Evolutionary conservation across 768 basidiomycete genomes (phyloP).

Genomic region (Suillus luteus): DNA sequence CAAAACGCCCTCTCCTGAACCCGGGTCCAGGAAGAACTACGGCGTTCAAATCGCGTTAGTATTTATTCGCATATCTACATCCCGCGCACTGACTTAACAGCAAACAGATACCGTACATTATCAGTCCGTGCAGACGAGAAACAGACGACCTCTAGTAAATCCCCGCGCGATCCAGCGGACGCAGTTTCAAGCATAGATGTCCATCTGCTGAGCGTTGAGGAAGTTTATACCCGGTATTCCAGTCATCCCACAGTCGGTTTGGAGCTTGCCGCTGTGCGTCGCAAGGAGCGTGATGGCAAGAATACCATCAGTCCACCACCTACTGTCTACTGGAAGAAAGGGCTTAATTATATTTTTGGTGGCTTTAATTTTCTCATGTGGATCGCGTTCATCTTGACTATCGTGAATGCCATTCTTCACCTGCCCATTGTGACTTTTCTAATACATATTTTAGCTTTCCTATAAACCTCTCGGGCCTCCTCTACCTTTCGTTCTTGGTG

Average conservation of each 20-base stretch:
- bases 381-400: slow-evolving; percentile 3
- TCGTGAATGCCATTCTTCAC: slow-evolving; percentile 54
- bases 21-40: neutral
- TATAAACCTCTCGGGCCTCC: slow-evolving; percentile 54
- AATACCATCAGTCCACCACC: slow-evolving; percentile 55
- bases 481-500: slow-evolving; percentile 54
- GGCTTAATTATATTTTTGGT: slow-evolving; percentile 54
- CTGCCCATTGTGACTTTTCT: slow-evolving; percentile 38
- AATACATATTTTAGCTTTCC: slow-evolving; percentile 2
- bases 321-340: slow-evolving; percentile 43
- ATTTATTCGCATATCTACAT: neutral
- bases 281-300: slow-evolving; percentile 46
- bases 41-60: slow-evolving; percentile 10
- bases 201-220: slow-evolving; percentile 40
- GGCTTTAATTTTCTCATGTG: slow-evolving; percentile 16
- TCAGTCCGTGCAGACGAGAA: slow-evolving; percentile 36
- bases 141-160: slow-evolving; percentile 1
- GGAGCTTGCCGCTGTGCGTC: slow-evolving; percentile 50
- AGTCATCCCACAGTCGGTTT: slow-evolving; percentile 50
- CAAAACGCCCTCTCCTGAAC: neutral
- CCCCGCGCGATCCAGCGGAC: slow-evolving; percentile 26
- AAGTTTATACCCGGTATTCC: slow-evolving; percentile 45
- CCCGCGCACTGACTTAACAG: neutral
- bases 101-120: slow-evolving; percentile 36
- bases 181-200: slow-evolving; percentile 44